Evolutionary conservation across 768 basidiomycete species (phyloP).

Genomic region (Lactarius deliciosus): DNA sequence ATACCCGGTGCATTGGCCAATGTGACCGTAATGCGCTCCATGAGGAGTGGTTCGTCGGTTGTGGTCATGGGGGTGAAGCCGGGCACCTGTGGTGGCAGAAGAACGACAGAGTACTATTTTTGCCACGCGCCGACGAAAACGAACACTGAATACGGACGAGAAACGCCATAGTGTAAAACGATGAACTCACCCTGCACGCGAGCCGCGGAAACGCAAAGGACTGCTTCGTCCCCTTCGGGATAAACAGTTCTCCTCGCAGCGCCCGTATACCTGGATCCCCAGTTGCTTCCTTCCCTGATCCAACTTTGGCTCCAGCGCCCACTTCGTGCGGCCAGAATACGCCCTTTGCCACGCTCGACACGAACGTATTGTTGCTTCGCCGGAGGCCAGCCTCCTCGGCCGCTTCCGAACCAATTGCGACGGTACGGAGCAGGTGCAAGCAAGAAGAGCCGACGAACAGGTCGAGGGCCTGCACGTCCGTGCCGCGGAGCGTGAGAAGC

Average conservation of each 20-base stretch:
- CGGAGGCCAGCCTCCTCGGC: conserved; percentile 30
- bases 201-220: conserved; percentile 47
- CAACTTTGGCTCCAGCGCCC: conserved; percentile 29
- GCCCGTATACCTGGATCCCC: conserved; percentile 35
- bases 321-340: conserved; percentile 50
- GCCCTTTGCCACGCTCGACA: conserved; percentile 42
- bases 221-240: conserved; percentile 46
- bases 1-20: conserved; percentile 43
- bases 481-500: conserved; percentile 44
- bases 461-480: conserved; percentile 51
- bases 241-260: conserved; percentile 52
- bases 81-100: conserved; percentile 44
- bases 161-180: neutral
- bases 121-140: neutral
- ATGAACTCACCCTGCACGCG: conserved; percentile 45
- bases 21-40: conserved; percentile 43
- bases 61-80: conserved; percentile 41
- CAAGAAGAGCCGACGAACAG: conserved; percentile 44
- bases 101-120: conserved; percentile 45
- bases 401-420: conserved; percentile 43
- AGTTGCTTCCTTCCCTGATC: neutral
- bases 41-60: conserved; percentile 38
- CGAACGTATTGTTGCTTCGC: conserved; percentile 50
- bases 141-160: neutral
- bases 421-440: conserved; percentile 46